Conservation (phyloP, 257 asterid species). For the Anisodus acutangulus region DNA sequence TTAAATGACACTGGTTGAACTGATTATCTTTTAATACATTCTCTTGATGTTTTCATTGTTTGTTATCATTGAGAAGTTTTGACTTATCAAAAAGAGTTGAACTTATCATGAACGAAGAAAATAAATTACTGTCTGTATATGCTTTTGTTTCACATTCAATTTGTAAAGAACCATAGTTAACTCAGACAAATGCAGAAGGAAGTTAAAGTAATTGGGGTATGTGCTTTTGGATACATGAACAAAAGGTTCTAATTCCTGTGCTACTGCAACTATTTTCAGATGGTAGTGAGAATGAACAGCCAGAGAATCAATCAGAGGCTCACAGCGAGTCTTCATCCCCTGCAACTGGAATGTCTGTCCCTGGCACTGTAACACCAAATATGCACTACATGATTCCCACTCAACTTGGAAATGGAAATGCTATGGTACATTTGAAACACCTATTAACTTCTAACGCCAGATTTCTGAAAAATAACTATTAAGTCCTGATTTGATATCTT, state of each 20-base stretch:
- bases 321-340: constrained; percentile 57
- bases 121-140: not conserved
- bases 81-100: not conserved
- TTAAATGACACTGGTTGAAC: constrained; percentile 14
- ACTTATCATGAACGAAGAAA: not conserved
- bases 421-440: constrained; percentile 45
- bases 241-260: not conserved
- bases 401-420: constrained; percentile 73
- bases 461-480: not conserved
- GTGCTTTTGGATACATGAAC: not conserved
- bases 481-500: not conserved
- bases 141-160: constrained; percentile 18
- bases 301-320: constrained; percentile 58
- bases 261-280: constrained; percentile 44
- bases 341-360: constrained; percentile 51
- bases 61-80: not conserved
- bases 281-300: constrained; percentile 67
- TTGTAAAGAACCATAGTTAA: constrained; percentile 5
- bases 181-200: constrained; percentile 5
- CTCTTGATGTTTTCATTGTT: not conserved
- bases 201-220: not conserved
- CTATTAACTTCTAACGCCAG: not conserved
- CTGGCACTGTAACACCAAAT: constrained; percentile 58
- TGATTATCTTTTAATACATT: not conserved
- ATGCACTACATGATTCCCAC: constrained; percentile 62